These are phyloP conservation scores for Adansonia madagascariensis DNA, from an alignment of 441 rosid genomes.

Conservation along the genomic window DNA sequence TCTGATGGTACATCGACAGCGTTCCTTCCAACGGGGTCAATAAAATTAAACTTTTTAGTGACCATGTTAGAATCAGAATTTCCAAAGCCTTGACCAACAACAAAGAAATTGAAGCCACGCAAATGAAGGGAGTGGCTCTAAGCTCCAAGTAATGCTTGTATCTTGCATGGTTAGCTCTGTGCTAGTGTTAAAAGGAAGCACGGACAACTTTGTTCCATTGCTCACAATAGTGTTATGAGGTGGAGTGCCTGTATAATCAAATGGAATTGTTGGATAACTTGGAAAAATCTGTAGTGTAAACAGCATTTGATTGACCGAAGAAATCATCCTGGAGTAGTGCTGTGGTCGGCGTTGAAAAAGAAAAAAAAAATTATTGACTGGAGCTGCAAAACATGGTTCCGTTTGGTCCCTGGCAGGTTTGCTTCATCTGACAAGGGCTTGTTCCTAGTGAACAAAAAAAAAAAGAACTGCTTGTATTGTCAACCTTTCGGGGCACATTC, in stretches of 20 bases:
- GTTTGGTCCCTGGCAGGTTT: constrained; percentile 55
- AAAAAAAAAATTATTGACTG: constrained; percentile 33
- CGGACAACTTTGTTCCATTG: constrained; percentile 27
- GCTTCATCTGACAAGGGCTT: constrained; percentile 57
- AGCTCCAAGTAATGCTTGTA: constrained; percentile 54
- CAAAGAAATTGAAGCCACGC: constrained; percentile 76
- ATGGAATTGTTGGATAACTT: constrained; percentile 12
- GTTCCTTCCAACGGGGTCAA: constrained; percentile 75
- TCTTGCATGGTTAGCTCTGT: constrained; percentile 50
- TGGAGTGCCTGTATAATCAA: constrained; percentile 30
- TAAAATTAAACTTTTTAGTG: constrained; percentile 62
- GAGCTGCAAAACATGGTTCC: constrained; percentile 36
- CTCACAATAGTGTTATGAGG: constrained; percentile 34
- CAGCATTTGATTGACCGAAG: constrained; percentile 31
- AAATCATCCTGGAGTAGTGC: constrained; percentile 51
- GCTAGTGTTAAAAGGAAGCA: too few relatives aligned
- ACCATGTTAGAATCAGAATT: constrained; percentile 59
- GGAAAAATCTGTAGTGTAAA: constrained; percentile 33
- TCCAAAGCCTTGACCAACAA: constrained; percentile 76
- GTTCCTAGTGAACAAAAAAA: constrained; percentile 73
- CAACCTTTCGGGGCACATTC: constrained; percentile 60
- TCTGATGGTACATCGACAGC: constrained; percentile 69
- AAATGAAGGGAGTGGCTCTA: constrained; percentile 61
- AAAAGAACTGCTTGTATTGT: constrained; percentile 35
- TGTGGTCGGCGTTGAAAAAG: constrained; percentile 49